These are phyloP conservation scores for Clitopilus hobsonii DNA, from an alignment of 768 basidiomycete genomes.

Conservation along the genomic window DNA sequence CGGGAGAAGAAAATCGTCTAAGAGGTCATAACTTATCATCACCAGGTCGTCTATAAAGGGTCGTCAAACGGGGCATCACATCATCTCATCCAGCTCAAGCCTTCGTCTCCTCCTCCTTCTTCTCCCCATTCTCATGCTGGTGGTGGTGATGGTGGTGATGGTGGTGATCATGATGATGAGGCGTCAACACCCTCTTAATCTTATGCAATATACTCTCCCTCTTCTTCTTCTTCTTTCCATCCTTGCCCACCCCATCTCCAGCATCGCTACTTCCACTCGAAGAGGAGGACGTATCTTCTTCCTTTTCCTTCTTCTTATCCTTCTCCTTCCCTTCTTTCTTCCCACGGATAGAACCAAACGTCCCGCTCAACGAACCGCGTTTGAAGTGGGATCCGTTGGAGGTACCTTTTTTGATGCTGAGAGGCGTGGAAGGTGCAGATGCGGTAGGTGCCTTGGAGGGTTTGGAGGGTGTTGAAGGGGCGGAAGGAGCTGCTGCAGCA, in stretches of 20 bases:
- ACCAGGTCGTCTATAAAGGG: not conserved
- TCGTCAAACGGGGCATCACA: not conserved
- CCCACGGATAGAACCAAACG: not conserved
- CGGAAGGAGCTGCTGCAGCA: not conserved
- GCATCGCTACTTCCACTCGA: not conserved
- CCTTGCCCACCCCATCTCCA: not conserved
- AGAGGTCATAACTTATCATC: conserved; percentile 1
- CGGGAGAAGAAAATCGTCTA: not conserved
- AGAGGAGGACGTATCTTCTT: not conserved
- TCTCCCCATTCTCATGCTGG: not conserved
- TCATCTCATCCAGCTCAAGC: not conserved
- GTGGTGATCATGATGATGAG: not conserved
- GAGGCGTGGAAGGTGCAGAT: not conserved
- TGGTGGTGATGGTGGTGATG: not conserved
- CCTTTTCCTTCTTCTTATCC: not conserved
- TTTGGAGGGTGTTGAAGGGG: conserved; percentile 7
- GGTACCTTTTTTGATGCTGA: not conserved
- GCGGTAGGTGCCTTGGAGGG: conserved; percentile 8
- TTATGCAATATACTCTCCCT: not conserved
- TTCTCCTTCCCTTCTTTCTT: not conserved
- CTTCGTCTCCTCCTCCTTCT: not conserved
- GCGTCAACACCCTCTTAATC: not conserved
- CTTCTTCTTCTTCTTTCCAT: not conserved
- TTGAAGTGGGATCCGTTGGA: not conserved
- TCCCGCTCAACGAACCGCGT: not conserved